Evolutionary conservation across 306 rosid genomes (phyloP).

Genomic region (Begonia peltatifolia): DNA sequence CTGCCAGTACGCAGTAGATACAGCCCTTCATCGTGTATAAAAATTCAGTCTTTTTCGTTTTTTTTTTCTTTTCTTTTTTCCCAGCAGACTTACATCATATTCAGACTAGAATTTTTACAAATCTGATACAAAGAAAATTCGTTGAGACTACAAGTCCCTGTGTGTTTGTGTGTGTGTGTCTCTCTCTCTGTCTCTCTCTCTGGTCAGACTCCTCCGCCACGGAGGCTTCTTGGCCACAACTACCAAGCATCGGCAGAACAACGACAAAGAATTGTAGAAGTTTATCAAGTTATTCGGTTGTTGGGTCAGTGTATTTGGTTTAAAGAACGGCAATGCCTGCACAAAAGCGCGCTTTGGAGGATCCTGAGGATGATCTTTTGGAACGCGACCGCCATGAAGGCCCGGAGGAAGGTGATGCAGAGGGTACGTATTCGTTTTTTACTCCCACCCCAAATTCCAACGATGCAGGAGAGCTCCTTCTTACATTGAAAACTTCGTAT

Average conservation of each 20-base stretch:
- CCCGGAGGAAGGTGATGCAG: conserved; percentile 25
- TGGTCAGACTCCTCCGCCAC: neutral
- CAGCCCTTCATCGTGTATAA: neutral
- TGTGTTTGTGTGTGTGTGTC: neutral
- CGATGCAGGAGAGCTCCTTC: conserved; percentile 3
- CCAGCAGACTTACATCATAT: neutral
- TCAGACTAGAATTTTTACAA: neutral
- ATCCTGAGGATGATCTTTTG: conserved; percentile 21
- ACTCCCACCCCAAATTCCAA: conserved; percentile 2
- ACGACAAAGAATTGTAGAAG: neutral
- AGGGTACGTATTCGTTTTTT: conserved; percentile 26
- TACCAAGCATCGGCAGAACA: neutral
- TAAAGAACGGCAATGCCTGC: conserved; percentile 46
- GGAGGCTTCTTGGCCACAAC: conserved; percentile 1
- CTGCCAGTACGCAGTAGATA: too few species aligned
- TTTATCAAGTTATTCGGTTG: neutral
- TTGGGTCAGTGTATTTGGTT: conserved; percentile 2
- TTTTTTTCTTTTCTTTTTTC: neutral
- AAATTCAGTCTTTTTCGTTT: neutral
- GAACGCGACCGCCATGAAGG: conserved; percentile 11
- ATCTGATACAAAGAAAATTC: conserved; percentile 3
- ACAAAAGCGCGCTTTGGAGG: conserved; percentile 35
- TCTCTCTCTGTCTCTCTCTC: conserved; percentile 4
- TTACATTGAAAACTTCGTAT: conserved; percentile 2
- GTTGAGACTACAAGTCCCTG: conserved; percentile 3